These are phyloP conservation scores for Rubus idaeus DNA, from an alignment of 306 rosid genomes.

Conservation along the genomic window DNA sequence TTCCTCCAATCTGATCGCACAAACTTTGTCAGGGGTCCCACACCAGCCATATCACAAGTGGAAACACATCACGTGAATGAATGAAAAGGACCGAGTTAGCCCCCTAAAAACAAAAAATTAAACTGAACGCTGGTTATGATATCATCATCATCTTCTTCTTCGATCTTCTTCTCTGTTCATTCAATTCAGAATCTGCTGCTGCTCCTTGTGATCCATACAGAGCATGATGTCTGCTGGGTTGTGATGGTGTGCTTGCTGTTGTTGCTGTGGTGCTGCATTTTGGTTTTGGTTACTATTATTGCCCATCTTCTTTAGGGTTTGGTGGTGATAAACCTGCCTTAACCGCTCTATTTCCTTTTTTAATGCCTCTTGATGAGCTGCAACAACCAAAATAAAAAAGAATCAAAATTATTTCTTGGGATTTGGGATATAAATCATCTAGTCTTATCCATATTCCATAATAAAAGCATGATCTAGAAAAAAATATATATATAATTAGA, in stretches of 20 bases:
- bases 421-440: not conserved
- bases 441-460: not conserved
- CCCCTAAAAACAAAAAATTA: not conserved
- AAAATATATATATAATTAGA: not conserved
- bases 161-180: not conserved
- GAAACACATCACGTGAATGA: slow-evolving; percentile 66
- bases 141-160: not conserved
- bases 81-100: slow-evolving; percentile 11
- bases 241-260: slow-evolving; percentile 19
- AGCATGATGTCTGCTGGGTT: slow-evolving; percentile 27
- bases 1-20: slow-evolving; percentile 22
- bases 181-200: slow-evolving; percentile 47
- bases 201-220: slow-evolving; percentile 23
- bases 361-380: slow-evolving; percentile 95
- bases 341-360: slow-evolving; percentile 90
- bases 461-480: not conserved
- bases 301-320: slow-evolving; percentile 57
- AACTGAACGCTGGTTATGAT: not conserved
- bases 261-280: slow-evolving; percentile 32
- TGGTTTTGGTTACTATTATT: slow-evolving; percentile 17
- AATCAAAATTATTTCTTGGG: not conserved
- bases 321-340: slow-evolving; percentile 85
- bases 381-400: not conserved
- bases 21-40: slow-evolving; percentile 38
- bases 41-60: slow-evolving; percentile 29